A percentile compares a stretch with the other conserved stretches of the same genome.
Evolutionary conservation across 2,329 filamentous ascomycete genomes (phyloP).

Genomic region (Fusarium tjaetaba): DNA sequence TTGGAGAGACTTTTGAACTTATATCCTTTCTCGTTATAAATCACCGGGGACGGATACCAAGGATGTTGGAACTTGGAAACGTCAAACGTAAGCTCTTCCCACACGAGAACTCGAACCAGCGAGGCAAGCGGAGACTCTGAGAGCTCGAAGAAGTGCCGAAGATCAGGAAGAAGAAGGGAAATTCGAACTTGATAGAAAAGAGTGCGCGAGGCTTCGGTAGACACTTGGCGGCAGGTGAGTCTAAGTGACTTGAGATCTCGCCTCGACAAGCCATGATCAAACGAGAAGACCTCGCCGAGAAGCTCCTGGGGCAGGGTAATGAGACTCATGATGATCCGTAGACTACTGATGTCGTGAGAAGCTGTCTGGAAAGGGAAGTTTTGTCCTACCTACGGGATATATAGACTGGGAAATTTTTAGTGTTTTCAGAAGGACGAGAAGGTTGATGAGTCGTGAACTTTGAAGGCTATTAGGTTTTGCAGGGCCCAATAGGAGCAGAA

Average conservation of each 20-base stretch:
- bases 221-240: neutral
- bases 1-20: no score
- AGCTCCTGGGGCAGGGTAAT: neutral
- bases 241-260: slow-evolving; percentile 9
- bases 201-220: neutral
- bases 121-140: neutral
- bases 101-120: neutral
- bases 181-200: slow-evolving; percentile 3
- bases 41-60: no score
- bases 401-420: neutral
- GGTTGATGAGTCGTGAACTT: neutral
- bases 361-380: no score
- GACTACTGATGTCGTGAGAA: no score
- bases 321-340: neutral
- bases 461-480: neutral
- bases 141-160: neutral
- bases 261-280: neutral
- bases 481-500: no score
- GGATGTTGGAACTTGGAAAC: no score
- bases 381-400: no score
- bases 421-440: neutral
- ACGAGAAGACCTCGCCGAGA: neutral
- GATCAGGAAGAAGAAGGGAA: neutral
- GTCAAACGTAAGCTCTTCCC: slow-evolving; percentile 5
- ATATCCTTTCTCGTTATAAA: no score